Base-by-base conservation (phyloP, 2,329 filamentous ascomycete species). In the Periconia digitata region DNA sequence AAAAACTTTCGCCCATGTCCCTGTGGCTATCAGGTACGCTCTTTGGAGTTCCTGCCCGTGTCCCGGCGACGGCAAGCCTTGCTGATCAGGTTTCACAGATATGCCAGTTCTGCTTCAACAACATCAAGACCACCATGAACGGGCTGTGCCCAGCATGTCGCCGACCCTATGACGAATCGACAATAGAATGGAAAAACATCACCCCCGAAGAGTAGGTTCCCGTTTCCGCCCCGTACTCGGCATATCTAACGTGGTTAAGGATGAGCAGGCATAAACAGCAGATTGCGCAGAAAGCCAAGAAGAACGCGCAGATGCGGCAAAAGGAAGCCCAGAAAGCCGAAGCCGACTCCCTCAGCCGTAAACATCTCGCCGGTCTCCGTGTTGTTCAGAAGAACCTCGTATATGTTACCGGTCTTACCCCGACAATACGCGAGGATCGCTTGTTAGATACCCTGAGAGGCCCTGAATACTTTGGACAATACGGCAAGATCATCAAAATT, bases 31-130 rank as follows among this genome's bases (percentile, higher is more conserved):
- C 92, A 97, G 84, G 92, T 96, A 82, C 55, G 80, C 59, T 40
- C 22, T 43, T 53, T 51, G 52, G 40, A 58, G 55, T 51, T 55
- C 46, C 50, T 54, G 43, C 47, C 51, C 46, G 50, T 47, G 47
- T 43, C 49, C 18, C 24, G 43, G 47, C n/a, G 43, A 38, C 39
- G 43, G 52, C 47, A 15, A 32, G 27, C 27, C 39, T 41, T 54
- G 44, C 68, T 70, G 56, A 70, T 54, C 15, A 46, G 15, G 16
- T 38, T 37, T 36, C 54, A 49, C 46, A 67, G 92, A 92, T 99
- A 71, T 99, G 94, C 74, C 95, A 99, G 79, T 99, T 99, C 75
- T 99, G 94, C 76, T 99, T 92, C 79, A 96, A 99, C 76, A 99
- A 97, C 72, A 95, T 99, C 72, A 95, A 95, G 76, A 95, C 89